Evolutionary conservation across 805 yeast genomes (phyloP).

Genomic region (Metschnikowia bowlesiae): DNA sequence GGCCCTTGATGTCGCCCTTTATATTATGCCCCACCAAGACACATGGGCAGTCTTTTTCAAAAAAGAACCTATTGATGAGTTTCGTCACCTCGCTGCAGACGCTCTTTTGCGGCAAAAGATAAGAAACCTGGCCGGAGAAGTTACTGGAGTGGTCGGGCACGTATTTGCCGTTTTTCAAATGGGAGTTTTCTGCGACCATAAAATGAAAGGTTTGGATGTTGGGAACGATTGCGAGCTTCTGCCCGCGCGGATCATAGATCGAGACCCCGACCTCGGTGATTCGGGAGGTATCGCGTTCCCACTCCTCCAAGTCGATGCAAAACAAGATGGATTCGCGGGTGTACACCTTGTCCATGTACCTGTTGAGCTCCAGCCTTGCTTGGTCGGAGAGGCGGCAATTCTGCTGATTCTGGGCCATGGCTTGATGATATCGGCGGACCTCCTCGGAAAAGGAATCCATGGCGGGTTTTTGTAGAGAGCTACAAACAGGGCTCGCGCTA

Average conservation of each 20-base stretch:
- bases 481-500: neutral
- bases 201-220: conserved; percentile 17
- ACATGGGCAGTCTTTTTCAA: conserved; percentile 10
- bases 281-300: conserved; percentile 12
- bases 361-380: neutral
- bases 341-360: conserved; percentile 17
- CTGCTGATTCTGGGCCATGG: neutral
- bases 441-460: neutral
- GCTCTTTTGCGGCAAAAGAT: conserved; percentile 9
- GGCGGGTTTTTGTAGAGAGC: neutral
- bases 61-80: conserved; percentile 14
- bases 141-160: conserved; percentile 21
- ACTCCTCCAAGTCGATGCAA: conserved; percentile 24
- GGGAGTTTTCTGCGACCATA: conserved; percentile 15
- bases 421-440: neutral
- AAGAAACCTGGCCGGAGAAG: conserved; percentile 18
- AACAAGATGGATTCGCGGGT: conserved; percentile 17
- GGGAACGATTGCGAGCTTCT: conserved; percentile 15
- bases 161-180: conserved; percentile 15
- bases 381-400: conserved; percentile 1
- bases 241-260: conserved; percentile 20
- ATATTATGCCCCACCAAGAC: conserved; percentile 18
- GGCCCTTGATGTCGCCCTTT: conserved; percentile 14
- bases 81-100: conserved; percentile 7
- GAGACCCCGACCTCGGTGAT: conserved; percentile 26